A percentile compares a stretch with the other conserved stretches of the same genome.
These are phyloP conservation scores for Prinsepia uniflora DNA, from an alignment of 306 rosid species.

Conservation along the genomic window DNA sequence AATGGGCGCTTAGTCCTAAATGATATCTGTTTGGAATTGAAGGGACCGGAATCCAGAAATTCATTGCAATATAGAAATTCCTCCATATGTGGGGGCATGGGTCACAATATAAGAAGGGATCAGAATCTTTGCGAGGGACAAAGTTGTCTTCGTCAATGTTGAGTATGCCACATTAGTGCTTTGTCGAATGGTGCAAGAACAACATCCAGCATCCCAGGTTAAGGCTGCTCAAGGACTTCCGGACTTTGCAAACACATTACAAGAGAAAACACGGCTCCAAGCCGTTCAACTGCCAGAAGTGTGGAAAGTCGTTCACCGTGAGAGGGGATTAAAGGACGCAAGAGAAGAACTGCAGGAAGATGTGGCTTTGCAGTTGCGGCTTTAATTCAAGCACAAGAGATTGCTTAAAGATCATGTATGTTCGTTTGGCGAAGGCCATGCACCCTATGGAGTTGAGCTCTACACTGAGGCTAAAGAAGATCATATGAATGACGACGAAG, in stretches of 20 bases:
- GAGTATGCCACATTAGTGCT: slow-evolving; percentile 81
- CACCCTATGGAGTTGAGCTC: slow-evolving; percentile 56
- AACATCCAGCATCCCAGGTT: slow-evolving; percentile 77
- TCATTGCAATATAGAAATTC: too few species aligned
- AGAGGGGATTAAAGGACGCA: slow-evolving; percentile 94
- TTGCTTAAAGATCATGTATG: slow-evolving; percentile 85
- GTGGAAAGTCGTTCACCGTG: slow-evolving; percentile 77
- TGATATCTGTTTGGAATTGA: too few species aligned
- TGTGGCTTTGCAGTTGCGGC: slow-evolving; percentile 94
- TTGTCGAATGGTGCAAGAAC: slow-evolving; percentile 89
- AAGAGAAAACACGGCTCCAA: slow-evolving; percentile 88
- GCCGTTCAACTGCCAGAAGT: slow-evolving; percentile 79
- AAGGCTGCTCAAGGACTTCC: slow-evolving; percentile 78
- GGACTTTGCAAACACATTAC: slow-evolving; percentile 91
- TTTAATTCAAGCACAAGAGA: slow-evolving; percentile 92
- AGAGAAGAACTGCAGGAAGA: slow-evolving; percentile 91
- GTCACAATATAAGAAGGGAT: slow-evolving; percentile 80
- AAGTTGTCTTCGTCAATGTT: slow-evolving; percentile 70
- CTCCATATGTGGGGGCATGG: slow-evolving; percentile 99
- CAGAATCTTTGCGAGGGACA: slow-evolving; percentile 76
- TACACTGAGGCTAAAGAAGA: slow-evolving; percentile 42
- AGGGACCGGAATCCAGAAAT: too few species aligned
- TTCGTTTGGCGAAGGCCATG: slow-evolving; percentile 79
- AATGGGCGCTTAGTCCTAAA: too few species aligned
- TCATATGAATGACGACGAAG: neutral